These are phyloP conservation scores for Sugiyamaella chiloensis DNA, from an alignment of 805 yeast genomes.

Conservation along the genomic window DNA sequence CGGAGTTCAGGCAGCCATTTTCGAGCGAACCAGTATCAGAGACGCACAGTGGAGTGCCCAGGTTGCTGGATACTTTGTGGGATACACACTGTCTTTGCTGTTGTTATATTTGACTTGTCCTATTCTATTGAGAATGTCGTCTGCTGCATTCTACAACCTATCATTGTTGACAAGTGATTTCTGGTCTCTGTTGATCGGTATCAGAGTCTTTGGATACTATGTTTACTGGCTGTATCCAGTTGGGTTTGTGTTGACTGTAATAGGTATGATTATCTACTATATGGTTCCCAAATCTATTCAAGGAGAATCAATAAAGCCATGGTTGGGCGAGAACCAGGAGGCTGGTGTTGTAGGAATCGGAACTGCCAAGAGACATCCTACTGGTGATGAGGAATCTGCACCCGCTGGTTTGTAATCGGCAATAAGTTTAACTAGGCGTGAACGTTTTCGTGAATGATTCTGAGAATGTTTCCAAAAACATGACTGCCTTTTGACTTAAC, in stretches of 20 bases:
- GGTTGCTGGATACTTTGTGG: conserved; percentile 44
- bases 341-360: conserved; percentile 31
- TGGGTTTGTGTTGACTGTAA: conserved; percentile 42
- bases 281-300: conserved; percentile 33
- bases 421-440: too few species aligned
- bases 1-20: conserved; percentile 44
- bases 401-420: background rate
- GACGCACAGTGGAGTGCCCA: conserved; percentile 39
- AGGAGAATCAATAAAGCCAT: conserved; percentile 44
- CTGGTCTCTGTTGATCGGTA: conserved; percentile 45
- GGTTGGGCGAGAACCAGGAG: conserved; percentile 36
- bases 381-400: conserved; percentile 5
- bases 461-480: too few species aligned
- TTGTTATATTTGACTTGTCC: conserved; percentile 42
- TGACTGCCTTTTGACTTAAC: too few species aligned
- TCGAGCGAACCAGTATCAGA: conserved; percentile 37
- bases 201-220: conserved; percentile 42
- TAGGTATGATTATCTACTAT: conserved; percentile 42
- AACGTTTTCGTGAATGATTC: too few species aligned
- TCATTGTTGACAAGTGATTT: conserved; percentile 44
- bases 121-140: conserved; percentile 42
- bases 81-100: conserved; percentile 40
- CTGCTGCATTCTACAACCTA: conserved; percentile 46
- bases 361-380: conserved; percentile 25
- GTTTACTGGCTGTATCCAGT: conserved; percentile 48